A percentile compares a stretch with the other conserved stretches of the same genome.
Evolutionary conservation across 345 rosid genomes (phyloP).

Genomic region (Arabis hirsuta): DNA sequence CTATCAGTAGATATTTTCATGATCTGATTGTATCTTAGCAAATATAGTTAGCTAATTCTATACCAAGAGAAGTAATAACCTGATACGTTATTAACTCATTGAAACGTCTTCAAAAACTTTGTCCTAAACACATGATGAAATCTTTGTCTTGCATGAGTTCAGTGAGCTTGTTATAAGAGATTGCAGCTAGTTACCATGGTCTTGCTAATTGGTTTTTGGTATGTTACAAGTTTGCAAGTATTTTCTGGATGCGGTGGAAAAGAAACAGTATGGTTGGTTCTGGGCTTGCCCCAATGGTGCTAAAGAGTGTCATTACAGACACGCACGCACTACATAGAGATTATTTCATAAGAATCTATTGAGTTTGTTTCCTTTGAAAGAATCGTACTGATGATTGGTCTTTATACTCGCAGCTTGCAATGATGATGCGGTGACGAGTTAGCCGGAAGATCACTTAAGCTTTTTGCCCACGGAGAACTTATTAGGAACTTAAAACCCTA

Average conservation of each 20-base stretch:
- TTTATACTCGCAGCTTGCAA: too few relatives aligned
- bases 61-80: not conserved
- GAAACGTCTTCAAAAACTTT: not conserved
- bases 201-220: conserved; percentile 5
- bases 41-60: conserved; percentile 6
- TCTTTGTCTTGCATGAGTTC: not conserved
- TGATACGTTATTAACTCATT: not conserved
- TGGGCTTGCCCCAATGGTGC: conserved; percentile 94
- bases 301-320: conserved; percentile 91
- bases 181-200: not conserved
- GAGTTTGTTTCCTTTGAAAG: too few relatives aligned
- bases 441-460: too few relatives aligned
- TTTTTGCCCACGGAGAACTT: too few relatives aligned
- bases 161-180: conserved; percentile 2
- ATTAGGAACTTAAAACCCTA: too few relatives aligned
- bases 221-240: conserved; percentile 81
- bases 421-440: too few relatives aligned
- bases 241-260: conserved; percentile 94
- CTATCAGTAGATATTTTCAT: conserved; percentile 2
- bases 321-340: conserved; percentile 48
- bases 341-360: too few relatives aligned
- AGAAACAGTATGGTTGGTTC: conserved; percentile 97
- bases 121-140: conserved; percentile 6
- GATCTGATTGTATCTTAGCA: conserved; percentile 1
- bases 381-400: too few relatives aligned